A percentile compares a stretch with the other conserved stretches of the same genome.
Conservation (phyloP, 108 stramenopile species). For the Skeletonema grethae region DNA sequence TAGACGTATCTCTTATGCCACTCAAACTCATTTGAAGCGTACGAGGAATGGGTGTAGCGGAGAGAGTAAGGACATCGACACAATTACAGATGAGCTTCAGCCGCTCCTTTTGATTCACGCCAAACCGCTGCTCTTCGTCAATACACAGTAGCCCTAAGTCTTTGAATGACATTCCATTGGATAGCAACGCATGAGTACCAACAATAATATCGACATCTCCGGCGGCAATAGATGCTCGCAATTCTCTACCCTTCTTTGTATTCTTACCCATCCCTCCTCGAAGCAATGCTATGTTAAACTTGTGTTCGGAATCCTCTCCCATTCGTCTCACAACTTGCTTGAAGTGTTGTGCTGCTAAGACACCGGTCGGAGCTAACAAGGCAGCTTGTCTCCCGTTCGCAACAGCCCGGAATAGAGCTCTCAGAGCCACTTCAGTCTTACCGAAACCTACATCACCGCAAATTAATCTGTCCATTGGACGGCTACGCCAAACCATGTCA, state of each 20-base stretch:
- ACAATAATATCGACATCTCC: constrained; percentile 84
- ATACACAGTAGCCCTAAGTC: constrained; percentile 92
- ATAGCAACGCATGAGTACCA: constrained; percentile 92
- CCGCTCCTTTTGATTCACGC: constrained; percentile 95
- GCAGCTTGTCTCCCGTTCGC: constrained; percentile 90
- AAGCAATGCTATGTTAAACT: constrained; percentile 64
- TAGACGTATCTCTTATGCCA: constrained; percentile 91
- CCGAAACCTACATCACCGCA: constrained; percentile 99
- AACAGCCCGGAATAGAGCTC: constrained; percentile 86
- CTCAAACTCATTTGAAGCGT: constrained; percentile 92
- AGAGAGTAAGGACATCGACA: constrained; percentile 92
- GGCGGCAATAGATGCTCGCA: constrained; percentile 66
- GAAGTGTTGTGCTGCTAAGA: constrained; percentile 94
- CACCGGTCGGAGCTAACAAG: constrained; percentile 91
- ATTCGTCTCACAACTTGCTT: constrained; percentile 71
- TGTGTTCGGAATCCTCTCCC: constrained; percentile 64
- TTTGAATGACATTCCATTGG: constrained; percentile 74
- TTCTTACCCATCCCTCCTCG: constrained; percentile 76
- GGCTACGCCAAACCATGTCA: constrained; percentile 93
- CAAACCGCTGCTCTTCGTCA: constrained; percentile 98
- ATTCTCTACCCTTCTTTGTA: constrained; percentile 68
- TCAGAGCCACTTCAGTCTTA: constrained; percentile 95
- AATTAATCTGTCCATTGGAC: constrained; percentile 96
- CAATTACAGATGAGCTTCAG: constrained; percentile 87
- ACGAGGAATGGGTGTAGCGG: constrained; percentile 96